phyloP scores from a whole-genome alignment of 2,329 filamentous ascomycete species.

The Mycosphaerelloides madeirae region DNA sequence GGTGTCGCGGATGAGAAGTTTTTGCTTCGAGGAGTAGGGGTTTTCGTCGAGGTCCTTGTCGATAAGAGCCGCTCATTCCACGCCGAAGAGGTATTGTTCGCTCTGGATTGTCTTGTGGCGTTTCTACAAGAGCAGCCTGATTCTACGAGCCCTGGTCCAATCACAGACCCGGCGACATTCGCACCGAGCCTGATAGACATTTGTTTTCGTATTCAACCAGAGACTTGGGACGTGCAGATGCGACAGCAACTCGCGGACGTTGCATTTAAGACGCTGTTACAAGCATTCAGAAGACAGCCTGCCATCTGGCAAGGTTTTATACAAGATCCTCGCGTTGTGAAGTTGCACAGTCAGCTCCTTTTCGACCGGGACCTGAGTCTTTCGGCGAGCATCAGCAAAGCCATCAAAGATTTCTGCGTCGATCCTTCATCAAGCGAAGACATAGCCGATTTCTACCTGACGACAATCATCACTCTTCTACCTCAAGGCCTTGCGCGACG shows the following conservation, averaged over 20 bases:
- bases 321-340: conserved; percentile 22
- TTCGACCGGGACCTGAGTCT: conserved; percentile 17
- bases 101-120: conserved; percentile 17
- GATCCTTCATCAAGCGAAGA: conserved; percentile 15
- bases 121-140: conserved; percentile 20
- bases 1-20: conserved; percentile 28
- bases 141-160: not conserved
- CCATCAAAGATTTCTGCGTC: conserved; percentile 22
- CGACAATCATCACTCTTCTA: conserved; percentile 17
- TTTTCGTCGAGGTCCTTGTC: conserved; percentile 23
- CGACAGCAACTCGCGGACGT: not conserved
- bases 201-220: conserved; percentile 1
- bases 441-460: conserved; percentile 21
- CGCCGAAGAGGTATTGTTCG: conserved; percentile 9
- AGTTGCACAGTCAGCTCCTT: conserved; percentile 35
- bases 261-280: conserved; percentile 2
- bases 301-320: conserved; percentile 29
- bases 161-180: conserved; percentile 20
- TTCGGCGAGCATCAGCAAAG: conserved; percentile 8
- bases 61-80: conserved; percentile 15
- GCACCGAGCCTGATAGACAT: conserved; percentile 19
- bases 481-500: conserved; percentile 15
- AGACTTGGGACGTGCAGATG: not conserved
- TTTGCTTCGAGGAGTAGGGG: conserved; percentile 22
- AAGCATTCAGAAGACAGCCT: conserved; percentile 15